phyloP scores from a whole-genome alignment of 805 yeast genomes.

The Lachancea quebecensis region DNA sequence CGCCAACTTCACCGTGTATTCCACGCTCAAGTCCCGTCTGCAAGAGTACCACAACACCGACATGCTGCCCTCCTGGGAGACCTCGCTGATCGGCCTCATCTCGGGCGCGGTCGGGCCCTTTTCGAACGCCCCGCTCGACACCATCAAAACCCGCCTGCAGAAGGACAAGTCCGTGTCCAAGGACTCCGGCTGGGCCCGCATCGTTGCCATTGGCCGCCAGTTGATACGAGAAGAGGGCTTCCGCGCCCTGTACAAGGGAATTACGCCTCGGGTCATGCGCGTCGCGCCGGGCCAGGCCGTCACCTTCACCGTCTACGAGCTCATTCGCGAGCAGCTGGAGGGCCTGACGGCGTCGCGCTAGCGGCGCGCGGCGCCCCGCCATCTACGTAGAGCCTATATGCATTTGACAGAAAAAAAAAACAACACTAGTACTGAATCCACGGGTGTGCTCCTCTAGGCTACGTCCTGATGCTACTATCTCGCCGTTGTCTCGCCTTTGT shows the following conservation, averaged over 20 bases:
- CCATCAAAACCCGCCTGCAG: constrained; percentile 94
- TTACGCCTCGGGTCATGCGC: constrained; percentile 97
- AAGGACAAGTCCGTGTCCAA: constrained; percentile 67
- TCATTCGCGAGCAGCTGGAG: constrained; percentile 62
- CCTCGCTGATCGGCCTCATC: constrained; percentile 80
- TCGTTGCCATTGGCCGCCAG: constrained; percentile 70
- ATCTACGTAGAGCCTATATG: too few species aligned
- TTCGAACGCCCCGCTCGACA: constrained; percentile 95
- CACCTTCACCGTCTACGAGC: constrained; percentile 94
- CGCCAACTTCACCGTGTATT: constrained; percentile 93
- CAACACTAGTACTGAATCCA: too few species aligned
- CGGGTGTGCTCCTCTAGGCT: too few species aligned
- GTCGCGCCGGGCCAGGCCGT: constrained; percentile 99
- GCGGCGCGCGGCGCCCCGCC: too few species aligned
- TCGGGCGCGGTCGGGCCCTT: constrained; percentile 98
- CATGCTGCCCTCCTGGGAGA: constrained; percentile 85
- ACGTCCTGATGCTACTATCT: too few species aligned
- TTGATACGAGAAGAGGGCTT: constrained; percentile 85
- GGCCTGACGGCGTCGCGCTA: constrained; percentile 4
- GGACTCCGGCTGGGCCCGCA: constrained; percentile 69
- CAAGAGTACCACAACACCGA: constrained; percentile 51
- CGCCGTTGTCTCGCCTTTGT: too few species aligned
- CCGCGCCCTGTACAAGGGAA: constrained; percentile 88
- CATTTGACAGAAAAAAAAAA: too few species aligned
- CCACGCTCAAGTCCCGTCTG: constrained; percentile 67